phyloP scores from a whole-genome alignment of 73 alveolate species.

The Symbiodinium natans region DNA sequence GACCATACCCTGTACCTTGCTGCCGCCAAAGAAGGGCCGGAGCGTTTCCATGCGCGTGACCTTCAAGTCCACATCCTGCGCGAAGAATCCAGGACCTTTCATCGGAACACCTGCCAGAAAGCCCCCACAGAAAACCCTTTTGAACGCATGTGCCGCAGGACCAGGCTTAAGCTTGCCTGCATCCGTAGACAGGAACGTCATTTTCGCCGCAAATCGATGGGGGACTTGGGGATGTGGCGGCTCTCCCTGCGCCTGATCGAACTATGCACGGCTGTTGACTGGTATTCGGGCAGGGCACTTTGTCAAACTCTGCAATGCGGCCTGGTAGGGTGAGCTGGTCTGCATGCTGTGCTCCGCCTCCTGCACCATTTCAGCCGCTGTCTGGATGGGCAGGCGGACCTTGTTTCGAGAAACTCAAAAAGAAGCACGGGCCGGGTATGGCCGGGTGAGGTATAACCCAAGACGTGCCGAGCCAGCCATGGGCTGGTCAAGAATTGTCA shows the following conservation, averaged over 20 bases:
- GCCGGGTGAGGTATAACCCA: no score
- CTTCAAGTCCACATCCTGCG: constrained; percentile 40
- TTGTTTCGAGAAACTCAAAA: neutral
- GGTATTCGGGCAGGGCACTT: no score
- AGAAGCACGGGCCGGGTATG: no score
- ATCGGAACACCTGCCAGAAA: constrained; percentile 37
- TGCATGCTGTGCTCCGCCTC: neutral
- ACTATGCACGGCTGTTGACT: neutral
- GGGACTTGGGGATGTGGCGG: constrained; percentile 54
- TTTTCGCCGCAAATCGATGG: constrained; percentile 46
- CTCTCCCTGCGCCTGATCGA: neutral
- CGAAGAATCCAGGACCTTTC: constrained; percentile 57
- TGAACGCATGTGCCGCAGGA: no score
- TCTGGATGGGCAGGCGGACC: constrained; percentile 5
- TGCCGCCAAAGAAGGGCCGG: constrained; percentile 71
- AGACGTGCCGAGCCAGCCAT: no score
- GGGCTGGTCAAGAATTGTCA: no score
- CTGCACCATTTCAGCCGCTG: neutral
- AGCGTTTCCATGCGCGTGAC: constrained; percentile 43
- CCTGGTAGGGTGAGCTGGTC: neutral
- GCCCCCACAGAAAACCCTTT: no score
- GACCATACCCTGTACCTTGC: neutral
- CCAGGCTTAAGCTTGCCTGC: neutral
- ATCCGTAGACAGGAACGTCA: constrained; percentile 4
- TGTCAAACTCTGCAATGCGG: neutral